Base-by-base conservation (phyloP, 2,329 filamentous ascomycete species). In the Tolypocladium album region DNA sequence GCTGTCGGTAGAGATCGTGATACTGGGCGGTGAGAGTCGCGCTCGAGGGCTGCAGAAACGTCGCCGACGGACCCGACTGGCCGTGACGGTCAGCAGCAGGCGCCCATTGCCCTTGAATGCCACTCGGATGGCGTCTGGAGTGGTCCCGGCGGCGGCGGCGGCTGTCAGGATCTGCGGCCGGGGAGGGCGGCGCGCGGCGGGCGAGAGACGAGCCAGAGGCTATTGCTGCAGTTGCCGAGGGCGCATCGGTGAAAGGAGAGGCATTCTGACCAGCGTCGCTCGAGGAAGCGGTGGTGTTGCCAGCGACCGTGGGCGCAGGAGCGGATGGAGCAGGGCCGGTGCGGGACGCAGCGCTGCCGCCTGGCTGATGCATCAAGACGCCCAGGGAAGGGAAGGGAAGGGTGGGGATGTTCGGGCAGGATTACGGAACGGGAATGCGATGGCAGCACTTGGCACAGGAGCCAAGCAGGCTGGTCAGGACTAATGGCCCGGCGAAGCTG, bases 301-400 rank as follows among this genome's bases (percentile, higher is more conserved):
- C 36, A 39, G 59, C 39, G 38, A 55, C 56, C 36, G 58, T 12
- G 27, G 57, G 13, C 34, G 45, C n/a, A 38, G 62, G 55, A 12
- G 62, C 27, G 22, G 61, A 55, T 13, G 64, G 61, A 39, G 59
- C 53, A 59, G 62, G 57, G 56, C 45, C 34, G 56, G 62, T 57
- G 64, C 61, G 60, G 56, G 53, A 61, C 39, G 55, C 45, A 57
- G 61, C 57, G 55, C 55, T 55, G 59, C 61, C 55, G 47, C 59
- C 64, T 61, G 53, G 62, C 61, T 68, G 65, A 63, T 67, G 70
- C 70, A 72, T 72, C 64, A 71, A 72, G 64, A 62, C 68, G 67
- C 66, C 66, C 64, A 63, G 64, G 62, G 62, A 62, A 60, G 42
- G 42, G 8, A 64, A 63, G 64, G 62, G 62, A 62, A 60, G 42